Evolutionary conservation across 73 alveolate genomes (phyloP).

Genomic region (Paramecium octaurelia): DNA sequence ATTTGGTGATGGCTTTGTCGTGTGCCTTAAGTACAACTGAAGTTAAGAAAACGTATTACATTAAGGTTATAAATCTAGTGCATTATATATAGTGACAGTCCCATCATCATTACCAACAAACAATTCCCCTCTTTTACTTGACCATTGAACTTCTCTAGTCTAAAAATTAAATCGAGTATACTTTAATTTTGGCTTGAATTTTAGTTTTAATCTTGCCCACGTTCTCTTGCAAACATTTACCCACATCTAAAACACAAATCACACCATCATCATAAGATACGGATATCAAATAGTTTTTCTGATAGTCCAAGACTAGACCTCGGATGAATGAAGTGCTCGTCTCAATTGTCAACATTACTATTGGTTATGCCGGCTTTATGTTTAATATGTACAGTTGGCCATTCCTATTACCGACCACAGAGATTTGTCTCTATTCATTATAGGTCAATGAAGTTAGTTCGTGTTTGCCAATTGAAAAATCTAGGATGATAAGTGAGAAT

Average conservation of each 20-base stretch:
- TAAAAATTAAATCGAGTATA: neutral
- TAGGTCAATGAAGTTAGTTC: conserved; percentile 4
- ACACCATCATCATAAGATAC: conserved; percentile 56
- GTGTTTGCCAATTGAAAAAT: neutral
- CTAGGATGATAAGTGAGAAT: neutral
- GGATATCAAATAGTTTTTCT: conserved; percentile 44
- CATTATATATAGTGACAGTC: conserved; percentile 53
- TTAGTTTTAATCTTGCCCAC: conserved; percentile 47
- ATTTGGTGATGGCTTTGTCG: conserved; percentile 49
- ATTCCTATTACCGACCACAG: conserved; percentile 50
- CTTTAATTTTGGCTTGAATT: conserved; percentile 40
- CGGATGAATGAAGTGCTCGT: conserved; percentile 13
- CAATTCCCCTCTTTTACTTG: conserved; percentile 55
- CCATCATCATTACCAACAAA: conserved; percentile 64
- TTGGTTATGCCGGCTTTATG: neutral
- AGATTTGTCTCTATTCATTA: conserved; percentile 16
- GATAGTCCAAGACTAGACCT: conserved; percentile 48
- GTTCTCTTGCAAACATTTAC: conserved; percentile 15
- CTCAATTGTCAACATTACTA: neutral
- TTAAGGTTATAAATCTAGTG: conserved; percentile 35
- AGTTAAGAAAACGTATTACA: neutral
- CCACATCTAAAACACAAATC: conserved; percentile 46
- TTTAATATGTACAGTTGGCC: conserved; percentile 15
- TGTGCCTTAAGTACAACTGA: conserved; percentile 58
- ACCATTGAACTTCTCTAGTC: conserved; percentile 61